phyloP scores from a whole-genome alignment of 495 filamentous ascomycete species.

The Pseudotulostoma volvatum region DNA sequence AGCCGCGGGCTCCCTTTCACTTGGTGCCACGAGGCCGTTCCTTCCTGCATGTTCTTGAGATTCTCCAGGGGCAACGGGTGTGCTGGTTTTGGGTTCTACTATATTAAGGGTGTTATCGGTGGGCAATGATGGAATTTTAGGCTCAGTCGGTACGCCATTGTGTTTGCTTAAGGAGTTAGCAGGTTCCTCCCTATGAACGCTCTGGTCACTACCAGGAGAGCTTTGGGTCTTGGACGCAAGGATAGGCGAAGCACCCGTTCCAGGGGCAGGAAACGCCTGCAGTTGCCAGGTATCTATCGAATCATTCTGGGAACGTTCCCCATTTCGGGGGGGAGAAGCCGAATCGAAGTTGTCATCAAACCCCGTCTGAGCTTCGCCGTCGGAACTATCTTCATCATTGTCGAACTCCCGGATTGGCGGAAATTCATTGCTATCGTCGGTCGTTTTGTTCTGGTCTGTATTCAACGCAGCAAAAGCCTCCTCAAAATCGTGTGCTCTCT shows the following conservation, averaged over 20 bases:
- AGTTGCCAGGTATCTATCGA: slow-evolving; percentile 26
- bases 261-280: slow-evolving; percentile 25
- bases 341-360: slow-evolving; percentile 90
- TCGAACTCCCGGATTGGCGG: slow-evolving; percentile 85
- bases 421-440: slow-evolving; percentile 48
- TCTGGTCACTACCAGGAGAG: slow-evolving; percentile 41
- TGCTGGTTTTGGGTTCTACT: slow-evolving; percentile 23
- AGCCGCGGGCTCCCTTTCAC: slow-evolving; percentile 18
- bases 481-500: slow-evolving; percentile 39
- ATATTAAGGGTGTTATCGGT: slow-evolving; percentile 32
- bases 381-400: slow-evolving; percentile 54
- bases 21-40: too few relatives aligned
- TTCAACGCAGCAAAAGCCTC: slow-evolving; percentile 33
- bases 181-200: slow-evolving; percentile 12
- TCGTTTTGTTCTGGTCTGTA: slow-evolving; percentile 6
- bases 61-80: slow-evolving; percentile 26
- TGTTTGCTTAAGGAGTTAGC: too few relatives aligned
- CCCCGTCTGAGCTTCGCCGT: slow-evolving; percentile 49
- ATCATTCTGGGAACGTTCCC: slow-evolving; percentile 15
- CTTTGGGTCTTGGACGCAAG: neutral
- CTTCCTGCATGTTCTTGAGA: slow-evolving; percentile 13
- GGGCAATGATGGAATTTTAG: too few relatives aligned
- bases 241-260: neutral
- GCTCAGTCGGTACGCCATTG: too few relatives aligned
- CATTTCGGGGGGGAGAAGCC: slow-evolving; percentile 39